phyloP scores from a whole-genome alignment of 108 stramenopile species.

The Skeletonema tropicum region DNA sequence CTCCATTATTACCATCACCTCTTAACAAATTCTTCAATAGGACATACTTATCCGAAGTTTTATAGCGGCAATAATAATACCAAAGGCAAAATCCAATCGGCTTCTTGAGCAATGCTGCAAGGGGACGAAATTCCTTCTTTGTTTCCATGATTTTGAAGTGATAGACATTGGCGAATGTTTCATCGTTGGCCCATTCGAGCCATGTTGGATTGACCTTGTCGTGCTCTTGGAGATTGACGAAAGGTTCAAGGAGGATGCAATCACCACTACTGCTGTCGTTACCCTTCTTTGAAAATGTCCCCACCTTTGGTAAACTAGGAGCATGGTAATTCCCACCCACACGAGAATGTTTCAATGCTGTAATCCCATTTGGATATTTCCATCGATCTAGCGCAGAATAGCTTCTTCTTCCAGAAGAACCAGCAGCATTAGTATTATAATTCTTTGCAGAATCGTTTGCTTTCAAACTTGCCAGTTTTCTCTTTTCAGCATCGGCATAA shows the following conservation, averaged over 20 bases:
- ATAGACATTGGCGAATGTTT: conserved; percentile 16
- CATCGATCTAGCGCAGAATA: neutral
- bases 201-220: conserved; percentile 4
- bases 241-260: neutral
- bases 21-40: conserved; percentile 8
- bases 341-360: neutral
- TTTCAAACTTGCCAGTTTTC: conserved; percentile 2
- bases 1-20: neutral
- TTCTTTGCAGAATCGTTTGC: neutral
- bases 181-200: conserved; percentile 25
- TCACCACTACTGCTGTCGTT: neutral
- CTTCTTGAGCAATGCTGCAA: conserved; percentile 14
- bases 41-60: conserved; percentile 16
- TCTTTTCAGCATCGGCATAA: conserved; percentile 7
- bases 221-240: neutral
- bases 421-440: neutral
- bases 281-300: neutral
- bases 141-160: conserved; percentile 25
- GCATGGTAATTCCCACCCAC: neutral
- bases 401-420: neutral
- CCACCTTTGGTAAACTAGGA: neutral
- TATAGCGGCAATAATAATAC: conserved; percentile 47
- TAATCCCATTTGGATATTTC: neutral
- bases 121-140: conserved; percentile 25
- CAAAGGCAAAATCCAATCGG: conserved; percentile 41